phyloP scores from a whole-genome alignment of 2,329 filamentous ascomycete genomes.

The Trichoderma lentiforme region DNA sequence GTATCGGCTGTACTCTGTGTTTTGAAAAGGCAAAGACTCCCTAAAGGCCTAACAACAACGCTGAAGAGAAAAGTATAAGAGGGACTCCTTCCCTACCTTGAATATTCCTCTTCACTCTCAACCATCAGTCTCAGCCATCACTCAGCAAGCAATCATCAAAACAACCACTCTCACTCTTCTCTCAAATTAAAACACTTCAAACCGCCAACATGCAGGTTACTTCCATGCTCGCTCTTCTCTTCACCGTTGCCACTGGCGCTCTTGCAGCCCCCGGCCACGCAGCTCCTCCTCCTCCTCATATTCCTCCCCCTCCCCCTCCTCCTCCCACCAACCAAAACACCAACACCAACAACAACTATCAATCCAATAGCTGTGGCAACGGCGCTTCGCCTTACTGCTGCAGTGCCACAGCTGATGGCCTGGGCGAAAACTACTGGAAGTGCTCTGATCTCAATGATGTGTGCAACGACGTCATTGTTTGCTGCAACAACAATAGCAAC shows the following conservation, averaged over 20 bases:
- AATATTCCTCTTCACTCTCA: not conserved
- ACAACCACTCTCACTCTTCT: not conserved
- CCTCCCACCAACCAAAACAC: not conserved
- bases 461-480: not conserved
- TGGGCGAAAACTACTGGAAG: not conserved
- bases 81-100: not conserved
- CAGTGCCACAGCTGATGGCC: not conserved
- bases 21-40: not conserved
- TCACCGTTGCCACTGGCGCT: not conserved
- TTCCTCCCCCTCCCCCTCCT: not conserved
- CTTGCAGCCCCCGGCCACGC: not conserved
- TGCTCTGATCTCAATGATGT: not conserved
- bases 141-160: not conserved
- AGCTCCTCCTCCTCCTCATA: not conserved
- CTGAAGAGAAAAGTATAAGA: not conserved
- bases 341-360: not conserved
- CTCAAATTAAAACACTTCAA: not conserved
- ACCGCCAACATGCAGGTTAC: not conserved
- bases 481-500: not conserved
- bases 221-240: not conserved
- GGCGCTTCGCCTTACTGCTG: slow-evolving; percentile 1
- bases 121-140: not conserved
- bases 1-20: not conserved
- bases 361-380: not conserved
- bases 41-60: not conserved